A percentile compares a stretch with the other conserved stretches of the same genome.
These are phyloP conservation scores for Komagataella pastoris DNA, from an alignment of 805 yeast genomes.

Conservation along the genomic window DNA sequence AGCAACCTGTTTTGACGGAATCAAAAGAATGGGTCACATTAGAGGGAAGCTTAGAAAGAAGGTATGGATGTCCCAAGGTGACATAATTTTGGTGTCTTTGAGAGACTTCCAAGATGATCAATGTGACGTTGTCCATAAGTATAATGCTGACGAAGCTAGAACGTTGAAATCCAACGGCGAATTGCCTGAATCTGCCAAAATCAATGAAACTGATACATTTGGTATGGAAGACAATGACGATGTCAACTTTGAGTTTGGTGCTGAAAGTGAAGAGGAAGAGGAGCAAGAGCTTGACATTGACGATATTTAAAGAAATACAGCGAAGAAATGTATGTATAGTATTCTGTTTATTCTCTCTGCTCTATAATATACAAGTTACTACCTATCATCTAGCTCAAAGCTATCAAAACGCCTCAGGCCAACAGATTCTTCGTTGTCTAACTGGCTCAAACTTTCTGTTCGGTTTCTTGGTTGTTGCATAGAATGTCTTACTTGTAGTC, in stretches of 20 bases:
- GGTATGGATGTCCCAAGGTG: constrained; percentile 99
- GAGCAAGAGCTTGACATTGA: constrained; percentile 80
- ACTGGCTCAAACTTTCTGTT: constrained; percentile 13
- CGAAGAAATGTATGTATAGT: background rate
- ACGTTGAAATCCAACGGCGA: constrained; percentile 92
- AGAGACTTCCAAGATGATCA: constrained; percentile 98
- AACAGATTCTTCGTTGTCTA: constrained; percentile 27
- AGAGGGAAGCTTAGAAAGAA: constrained; percentile 99
- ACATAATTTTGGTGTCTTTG: constrained; percentile 84
- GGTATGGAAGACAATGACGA: constrained; percentile 96
- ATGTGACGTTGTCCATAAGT: constrained; percentile 96
- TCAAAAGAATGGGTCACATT: constrained; percentile 90
- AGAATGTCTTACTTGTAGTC: constrained; percentile 64
- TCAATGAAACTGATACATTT: constrained; percentile 94
- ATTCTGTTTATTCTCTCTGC: background rate
- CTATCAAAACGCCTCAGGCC: constrained; percentile 51
- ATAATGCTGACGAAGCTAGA: constrained; percentile 96
- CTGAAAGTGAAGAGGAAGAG: constrained; percentile 59
- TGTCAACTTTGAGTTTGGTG: constrained; percentile 96
- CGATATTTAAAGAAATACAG: constrained; percentile 48
- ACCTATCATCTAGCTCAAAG: constrained; percentile 36
- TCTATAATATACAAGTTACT: constrained; percentile 15
- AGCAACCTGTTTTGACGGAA: constrained; percentile 90
- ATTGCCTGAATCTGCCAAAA: constrained; percentile 92
- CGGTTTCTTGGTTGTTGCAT: constrained; percentile 44